Evolutionary conservation across 192 early-diverging fungal species (phyloP), one percentile per base, ranked within the genome.

Genomic region (Radiomyces spectabilis): DNA sequence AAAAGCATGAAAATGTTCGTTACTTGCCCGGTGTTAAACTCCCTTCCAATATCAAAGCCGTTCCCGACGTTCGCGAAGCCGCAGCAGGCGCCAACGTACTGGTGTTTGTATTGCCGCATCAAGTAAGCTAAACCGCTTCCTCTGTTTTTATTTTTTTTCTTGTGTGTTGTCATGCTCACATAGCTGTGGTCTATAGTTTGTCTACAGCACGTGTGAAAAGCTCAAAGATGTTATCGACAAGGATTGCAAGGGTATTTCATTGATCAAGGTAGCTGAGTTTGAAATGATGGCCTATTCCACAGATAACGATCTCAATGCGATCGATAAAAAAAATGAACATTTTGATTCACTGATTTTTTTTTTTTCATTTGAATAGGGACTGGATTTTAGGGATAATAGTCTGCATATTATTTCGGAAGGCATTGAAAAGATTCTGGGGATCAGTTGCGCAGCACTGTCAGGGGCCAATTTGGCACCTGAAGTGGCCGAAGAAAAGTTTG

Each of bases 401-500:
- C 73, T 94, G 53, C 66, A 78, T 3, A 65, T 91, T 49, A 89
- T 94, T 62, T 78, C 82, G 40, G 78, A 87, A 41, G 72, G 80
- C 41, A 62, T 62, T 41, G 35, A 53, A 32, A 12, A 39, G 21
- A 48, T 33, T 12, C 76, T 62, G 2, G 52, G 44, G 10, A 48
- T 62, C 30, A 25, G 32, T 93, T 19, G 68, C 67, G 38, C 80
- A 92, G 87, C 89, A 37, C 69, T 97, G 35, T 91, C 85, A 73
- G 94, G 94, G 44, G 94, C 94, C 45, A 97, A 97, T 69, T 93
- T 96, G 69, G 95, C 95, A 41, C 80, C 79, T 59, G 95, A 95
- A 64, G 88, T 98, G 26, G 93, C 94, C 1, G 78, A 83, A 59
- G 92, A 95, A 50, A 75, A 91, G 57, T 96, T 95, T 72, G 89